These are phyloP conservation scores for Coemansia sp. DNA, from an alignment of 192 early-diverging fungal species.

Conservation along the genomic window DNA sequence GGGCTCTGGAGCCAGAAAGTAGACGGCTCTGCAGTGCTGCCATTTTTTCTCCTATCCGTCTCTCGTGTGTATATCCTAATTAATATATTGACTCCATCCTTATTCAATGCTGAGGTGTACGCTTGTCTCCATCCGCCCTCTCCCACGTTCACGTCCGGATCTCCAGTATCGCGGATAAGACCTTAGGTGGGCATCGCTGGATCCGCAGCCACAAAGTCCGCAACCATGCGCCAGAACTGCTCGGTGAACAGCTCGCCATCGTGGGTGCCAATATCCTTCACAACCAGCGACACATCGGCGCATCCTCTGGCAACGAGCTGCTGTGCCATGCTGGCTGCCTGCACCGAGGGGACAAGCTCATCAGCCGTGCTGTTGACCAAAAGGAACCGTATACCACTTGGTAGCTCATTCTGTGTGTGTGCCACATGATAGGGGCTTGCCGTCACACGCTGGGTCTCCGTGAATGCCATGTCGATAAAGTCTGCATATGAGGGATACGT, in stretches of 20 bases:
- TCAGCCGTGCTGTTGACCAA: constrained; percentile 71
- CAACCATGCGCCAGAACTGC: constrained; percentile 34
- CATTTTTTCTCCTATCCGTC: no score
- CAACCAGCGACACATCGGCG: constrained; percentile 21
- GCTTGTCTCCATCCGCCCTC: no score
- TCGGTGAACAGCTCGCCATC: constrained; percentile 17
- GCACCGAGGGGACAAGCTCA: constrained; percentile 65
- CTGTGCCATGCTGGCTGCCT: constrained; percentile 44
- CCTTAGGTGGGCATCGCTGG: no score
- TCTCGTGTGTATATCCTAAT: no score
- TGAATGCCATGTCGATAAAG: constrained; percentile 76
- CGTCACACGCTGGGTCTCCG: constrained; percentile 5
- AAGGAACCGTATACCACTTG: constrained; percentile 54
- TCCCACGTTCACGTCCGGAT: no score
- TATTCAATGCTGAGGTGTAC: no score
- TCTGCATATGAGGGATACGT: constrained; percentile 68
- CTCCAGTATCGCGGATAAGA: no score
- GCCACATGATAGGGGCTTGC: constrained; percentile 24
- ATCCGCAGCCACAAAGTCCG: constrained; percentile 17
- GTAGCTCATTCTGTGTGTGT: not conserved
- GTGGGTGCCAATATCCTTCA: constrained; percentile 30
- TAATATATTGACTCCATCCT: no score
- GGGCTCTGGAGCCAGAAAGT: not conserved
- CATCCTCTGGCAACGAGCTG: constrained; percentile 25
- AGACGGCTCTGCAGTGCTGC: not conserved